These are phyloP conservation scores for Pseudozyma sp. DNA, from an alignment of 1,284 basidiomycete genomes.

Conservation along the genomic window DNA sequence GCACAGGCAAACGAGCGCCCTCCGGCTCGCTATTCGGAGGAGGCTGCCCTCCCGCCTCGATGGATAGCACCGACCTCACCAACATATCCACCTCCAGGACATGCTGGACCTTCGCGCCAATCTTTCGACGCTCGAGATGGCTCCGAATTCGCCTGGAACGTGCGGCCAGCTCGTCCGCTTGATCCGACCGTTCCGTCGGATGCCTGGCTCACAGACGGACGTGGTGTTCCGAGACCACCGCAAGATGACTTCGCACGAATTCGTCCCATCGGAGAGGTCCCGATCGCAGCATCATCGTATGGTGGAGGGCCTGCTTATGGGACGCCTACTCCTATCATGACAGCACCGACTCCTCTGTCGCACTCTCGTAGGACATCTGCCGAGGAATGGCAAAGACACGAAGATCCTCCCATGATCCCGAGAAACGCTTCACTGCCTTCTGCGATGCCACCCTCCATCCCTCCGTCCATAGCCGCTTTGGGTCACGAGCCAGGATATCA, in stretches of 20 bases:
- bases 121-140: conserved; percentile 15
- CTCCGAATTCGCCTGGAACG: conserved; percentile 13
- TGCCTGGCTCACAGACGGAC: conserved; percentile 5
- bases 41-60: background rate
- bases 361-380: conserved; percentile 18
- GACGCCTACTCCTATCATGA: conserved; percentile 1
- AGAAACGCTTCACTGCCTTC: background rate
- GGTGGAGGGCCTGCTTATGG: background rate
- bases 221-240: conserved; percentile 1
- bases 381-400: conserved; percentile 30
- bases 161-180: conserved; percentile 3
- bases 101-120: conserved; percentile 28
- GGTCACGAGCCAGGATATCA: conserved; percentile 2
- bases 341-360: background rate
- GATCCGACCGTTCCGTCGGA: background rate
- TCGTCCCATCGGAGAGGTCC: conserved; percentile 4
- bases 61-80: conserved; percentile 11
- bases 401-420: conserved; percentile 1
- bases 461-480: background rate
- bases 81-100: conserved; percentile 2
- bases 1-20: conserved; percentile 7
- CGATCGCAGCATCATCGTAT: conserved; percentile 4
- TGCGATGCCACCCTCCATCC: background rate
- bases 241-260: background rate
- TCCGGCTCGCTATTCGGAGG: conserved; percentile 5